Percentiles rank a stretch among this genome's conserved stretches.
Conservation (phyloP, 306 rosid species). For the Glycine latifolia region DNA sequence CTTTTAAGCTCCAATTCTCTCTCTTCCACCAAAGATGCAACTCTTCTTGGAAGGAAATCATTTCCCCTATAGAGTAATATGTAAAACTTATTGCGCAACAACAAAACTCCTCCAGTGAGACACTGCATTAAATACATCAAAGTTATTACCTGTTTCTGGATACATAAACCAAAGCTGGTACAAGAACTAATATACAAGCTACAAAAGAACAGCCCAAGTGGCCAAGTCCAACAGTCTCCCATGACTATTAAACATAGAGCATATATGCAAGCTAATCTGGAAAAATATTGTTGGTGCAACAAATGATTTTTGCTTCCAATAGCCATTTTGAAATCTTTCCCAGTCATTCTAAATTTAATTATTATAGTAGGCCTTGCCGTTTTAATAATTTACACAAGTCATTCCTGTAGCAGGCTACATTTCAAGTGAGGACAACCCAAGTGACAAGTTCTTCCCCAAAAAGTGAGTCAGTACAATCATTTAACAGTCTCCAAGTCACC, state of each 20-base stretch:
- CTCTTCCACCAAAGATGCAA: slow-evolving; percentile 61
- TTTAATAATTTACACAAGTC: background rate
- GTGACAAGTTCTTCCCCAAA: background rate
- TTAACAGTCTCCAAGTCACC: slow-evolving; percentile 9
- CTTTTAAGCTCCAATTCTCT: slow-evolving; percentile 73
- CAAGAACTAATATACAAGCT: slow-evolving; percentile 23
- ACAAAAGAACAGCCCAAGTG: background rate
- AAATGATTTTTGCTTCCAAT: background rate
- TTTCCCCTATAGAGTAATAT: slow-evolving; percentile 84
- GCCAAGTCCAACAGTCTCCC: background rate
- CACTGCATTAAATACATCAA: slow-evolving; percentile 57
- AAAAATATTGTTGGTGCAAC: slow-evolving; percentile 15
- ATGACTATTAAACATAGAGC: slow-evolving; percentile 9
- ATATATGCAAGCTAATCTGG: background rate
- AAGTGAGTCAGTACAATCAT: slow-evolving; percentile 6
- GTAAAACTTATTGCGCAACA: slow-evolving; percentile 77
- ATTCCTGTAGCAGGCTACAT: slow-evolving; percentile 1
- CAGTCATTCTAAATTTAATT: background rate
- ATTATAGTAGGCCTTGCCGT: background rate
- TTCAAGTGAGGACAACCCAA: slow-evolving; percentile 25
- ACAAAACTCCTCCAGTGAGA: slow-evolving; percentile 85
- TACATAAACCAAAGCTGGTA: slow-evolving; percentile 27
- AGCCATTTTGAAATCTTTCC: background rate
- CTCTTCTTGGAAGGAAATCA: slow-evolving; percentile 75
- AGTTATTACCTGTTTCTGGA: slow-evolving; percentile 33